A percentile compares a stretch with the other conserved stretches of the same genome.
These are phyloP conservation scores for Isoetes taiwanensis DNA, from an alignment of 75 land plant species.

Conservation along the genomic window DNA sequence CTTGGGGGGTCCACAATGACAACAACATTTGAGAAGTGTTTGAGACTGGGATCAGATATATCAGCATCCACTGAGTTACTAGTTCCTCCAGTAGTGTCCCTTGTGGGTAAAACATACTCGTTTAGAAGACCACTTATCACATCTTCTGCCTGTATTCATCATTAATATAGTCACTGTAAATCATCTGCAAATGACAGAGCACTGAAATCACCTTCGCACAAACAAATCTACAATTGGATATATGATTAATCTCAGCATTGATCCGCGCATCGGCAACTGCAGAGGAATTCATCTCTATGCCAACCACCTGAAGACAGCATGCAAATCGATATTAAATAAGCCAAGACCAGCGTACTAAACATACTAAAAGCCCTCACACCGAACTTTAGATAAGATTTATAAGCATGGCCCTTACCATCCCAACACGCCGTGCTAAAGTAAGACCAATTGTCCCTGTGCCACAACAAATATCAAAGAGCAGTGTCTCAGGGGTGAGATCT, in stretches of 20 bases:
- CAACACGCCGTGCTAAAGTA: constrained; percentile 87
- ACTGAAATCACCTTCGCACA: constrained; percentile 96
- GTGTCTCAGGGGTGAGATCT: constrained; percentile 54
- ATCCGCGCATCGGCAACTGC: constrained; percentile 86
- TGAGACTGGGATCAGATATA: neutral
- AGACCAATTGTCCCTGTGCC: constrained; percentile 99
- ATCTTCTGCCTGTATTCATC: constrained; percentile 73
- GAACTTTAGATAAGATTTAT: neutral
- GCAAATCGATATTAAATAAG: neutral
- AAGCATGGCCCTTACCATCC: constrained; percentile 51
- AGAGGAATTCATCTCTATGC: constrained; percentile 92
- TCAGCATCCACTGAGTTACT: neutral
- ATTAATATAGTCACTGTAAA: too few species aligned
- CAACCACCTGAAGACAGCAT: constrained; percentile 52
- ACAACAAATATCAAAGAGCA: constrained; percentile 97
- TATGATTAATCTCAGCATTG: constrained; percentile 86
- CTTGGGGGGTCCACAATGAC: constrained; percentile 99
- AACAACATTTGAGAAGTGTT: constrained; percentile 59
- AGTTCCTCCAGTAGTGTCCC: constrained; percentile 1
- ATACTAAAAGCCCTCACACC: constrained; percentile 2
- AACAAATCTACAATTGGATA: constrained; percentile 76
- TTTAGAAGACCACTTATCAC: constrained; percentile 64
- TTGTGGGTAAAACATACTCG: constrained; percentile 40
- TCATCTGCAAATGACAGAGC: too few species aligned
- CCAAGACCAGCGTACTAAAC: neutral